Percentiles rank a stretch among this genome's conserved stretches.
These are phyloP conservation scores for Chrysosporium keratinophilum DNA, from an alignment of 2,329 filamentous ascomycete species.

Conservation along the genomic window DNA sequence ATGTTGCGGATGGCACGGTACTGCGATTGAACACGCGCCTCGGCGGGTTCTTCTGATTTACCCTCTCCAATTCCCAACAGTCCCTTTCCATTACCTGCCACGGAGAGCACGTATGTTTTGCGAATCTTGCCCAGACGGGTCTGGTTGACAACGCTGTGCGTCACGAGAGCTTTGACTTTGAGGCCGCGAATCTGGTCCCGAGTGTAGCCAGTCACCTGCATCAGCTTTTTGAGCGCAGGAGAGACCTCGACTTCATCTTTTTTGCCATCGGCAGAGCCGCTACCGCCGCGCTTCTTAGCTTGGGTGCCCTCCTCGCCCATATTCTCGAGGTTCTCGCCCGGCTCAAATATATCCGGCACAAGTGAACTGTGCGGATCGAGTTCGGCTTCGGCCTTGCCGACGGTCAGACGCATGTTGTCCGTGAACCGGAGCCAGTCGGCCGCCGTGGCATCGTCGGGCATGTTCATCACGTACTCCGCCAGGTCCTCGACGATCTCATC, in stretches of 20 bases:
- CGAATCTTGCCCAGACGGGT: constrained; percentile 90
- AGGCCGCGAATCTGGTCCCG: constrained; percentile 42
- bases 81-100: constrained; percentile 80
- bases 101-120: constrained; percentile 61
- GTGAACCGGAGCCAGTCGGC: constrained; percentile 35
- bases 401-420: constrained; percentile 41
- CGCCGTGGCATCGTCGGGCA: constrained; percentile 42
- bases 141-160: constrained; percentile 73
- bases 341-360: constrained; percentile 43
- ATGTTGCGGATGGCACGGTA: constrained; percentile 82
- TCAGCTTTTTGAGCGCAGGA: constrained; percentile 36
- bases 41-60: constrained; percentile 64
- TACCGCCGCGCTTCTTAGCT: constrained; percentile 19
- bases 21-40: constrained; percentile 61
- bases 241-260: constrained; percentile 19
- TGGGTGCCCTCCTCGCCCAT: constrained; percentile 14
- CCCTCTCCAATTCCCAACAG: constrained; percentile 81
- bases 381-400: constrained; percentile 42
- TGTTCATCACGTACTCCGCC: constrained; percentile 31
- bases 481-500: constrained; percentile 54
- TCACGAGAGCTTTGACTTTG: constrained; percentile 61
- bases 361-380: constrained; percentile 41
- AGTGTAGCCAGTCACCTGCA: constrained; percentile 48
- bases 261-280: constrained; percentile 8
- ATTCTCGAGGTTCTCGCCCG: constrained; percentile 27